A percentile compares a stretch with the other conserved stretches of the same genome.
Evolutionary conservation across 1,284 basidiomycete species (phyloP).

Genomic region (Papiliotrema fonsecae): DNA sequence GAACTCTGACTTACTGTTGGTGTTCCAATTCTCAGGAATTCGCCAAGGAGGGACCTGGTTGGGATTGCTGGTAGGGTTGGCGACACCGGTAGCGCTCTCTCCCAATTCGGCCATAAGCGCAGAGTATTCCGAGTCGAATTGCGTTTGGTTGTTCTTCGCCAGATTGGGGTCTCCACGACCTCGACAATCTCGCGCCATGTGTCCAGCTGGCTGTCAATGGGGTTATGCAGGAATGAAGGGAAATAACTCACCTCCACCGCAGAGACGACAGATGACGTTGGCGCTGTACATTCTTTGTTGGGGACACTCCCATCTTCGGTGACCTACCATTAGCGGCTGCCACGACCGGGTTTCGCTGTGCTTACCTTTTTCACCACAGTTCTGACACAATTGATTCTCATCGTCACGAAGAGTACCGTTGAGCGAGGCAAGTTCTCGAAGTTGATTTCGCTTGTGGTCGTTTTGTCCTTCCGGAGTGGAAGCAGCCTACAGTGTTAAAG

Average conservation of each 20-base stretch:
- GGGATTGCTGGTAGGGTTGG: slow-evolving; percentile 47
- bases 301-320: slow-evolving; percentile 95
- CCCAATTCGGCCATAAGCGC: slow-evolving; percentile 97
- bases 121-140: slow-evolving; percentile 95
- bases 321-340: slow-evolving; percentile 43
- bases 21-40: slow-evolving; percentile 50
- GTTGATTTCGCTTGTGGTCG: slow-evolving; percentile 98
- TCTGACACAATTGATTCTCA: slow-evolving; percentile 98
- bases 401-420: slow-evolving; percentile 99
- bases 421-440: slow-evolving; percentile 93
- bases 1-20: slow-evolving; percentile 24
- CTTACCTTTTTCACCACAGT: slow-evolving; percentile 70
- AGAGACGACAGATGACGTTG: slow-evolving; percentile 94
- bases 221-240: not conserved
- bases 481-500: slow-evolving; percentile 64
- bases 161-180: slow-evolving; percentile 51
- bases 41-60: slow-evolving; percentile 50
- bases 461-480: slow-evolving; percentile 99
- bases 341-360: too few species aligned
- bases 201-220: slow-evolving; percentile 53
- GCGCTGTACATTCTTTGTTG: slow-evolving; percentile 95
- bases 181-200: slow-evolving; percentile 95
- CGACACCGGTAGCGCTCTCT: slow-evolving; percentile 54
- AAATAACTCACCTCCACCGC: slow-evolving; percentile 63
- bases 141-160: slow-evolving; percentile 47